Evolutionary conservation across 805 yeast genomes (phyloP).

Genomic region (Suhomyces xylopsoci): DNA sequence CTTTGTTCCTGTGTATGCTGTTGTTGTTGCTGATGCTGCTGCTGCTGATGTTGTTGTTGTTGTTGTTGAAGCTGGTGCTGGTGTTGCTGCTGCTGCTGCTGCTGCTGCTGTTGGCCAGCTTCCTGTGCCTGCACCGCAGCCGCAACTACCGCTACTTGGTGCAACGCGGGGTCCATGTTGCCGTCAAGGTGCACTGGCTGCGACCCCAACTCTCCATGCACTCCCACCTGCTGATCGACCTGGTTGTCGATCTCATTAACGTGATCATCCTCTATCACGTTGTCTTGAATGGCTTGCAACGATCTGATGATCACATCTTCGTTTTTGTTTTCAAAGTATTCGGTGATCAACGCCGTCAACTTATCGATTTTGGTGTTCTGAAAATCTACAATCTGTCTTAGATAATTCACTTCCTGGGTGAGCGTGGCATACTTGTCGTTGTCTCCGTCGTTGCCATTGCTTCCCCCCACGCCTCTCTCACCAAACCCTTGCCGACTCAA

Average conservation of each 20-base stretch:
- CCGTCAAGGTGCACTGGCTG: slow-evolving; percentile 26
- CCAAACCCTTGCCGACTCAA: background rate
- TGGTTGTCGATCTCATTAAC: slow-evolving; percentile 19
- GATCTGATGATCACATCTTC: slow-evolving; percentile 27
- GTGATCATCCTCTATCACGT: slow-evolving; percentile 13
- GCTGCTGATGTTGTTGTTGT: slow-evolving; percentile 18
- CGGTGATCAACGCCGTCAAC: slow-evolving; percentile 31
- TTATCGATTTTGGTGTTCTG: slow-evolving; percentile 39
- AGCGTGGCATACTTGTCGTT: slow-evolving; percentile 14
- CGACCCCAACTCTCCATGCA: slow-evolving; percentile 8
- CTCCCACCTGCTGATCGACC: slow-evolving; percentile 16
- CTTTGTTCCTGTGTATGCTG: slow-evolving; percentile 3
- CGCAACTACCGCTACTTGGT: slow-evolving; percentile 39
- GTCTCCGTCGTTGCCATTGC: slow-evolving; percentile 1
- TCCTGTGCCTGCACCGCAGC: slow-evolving; percentile 28
- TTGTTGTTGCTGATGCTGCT: background rate
- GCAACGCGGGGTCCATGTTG: slow-evolving; percentile 42
- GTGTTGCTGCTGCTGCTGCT: slow-evolving; percentile 5
- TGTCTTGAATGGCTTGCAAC: slow-evolving; percentile 27
- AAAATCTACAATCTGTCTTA: slow-evolving; percentile 36
- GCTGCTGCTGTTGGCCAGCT: slow-evolving; percentile 7
- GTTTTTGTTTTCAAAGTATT: slow-evolving; percentile 29
- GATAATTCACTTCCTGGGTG: slow-evolving; percentile 32
- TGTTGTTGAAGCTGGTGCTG: slow-evolving; percentile 5
- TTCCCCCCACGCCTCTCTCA: background rate